Evolutionary conservation across 1,284 basidiomycete species (phyloP).

Genomic region (Ustilago lituana): DNA sequence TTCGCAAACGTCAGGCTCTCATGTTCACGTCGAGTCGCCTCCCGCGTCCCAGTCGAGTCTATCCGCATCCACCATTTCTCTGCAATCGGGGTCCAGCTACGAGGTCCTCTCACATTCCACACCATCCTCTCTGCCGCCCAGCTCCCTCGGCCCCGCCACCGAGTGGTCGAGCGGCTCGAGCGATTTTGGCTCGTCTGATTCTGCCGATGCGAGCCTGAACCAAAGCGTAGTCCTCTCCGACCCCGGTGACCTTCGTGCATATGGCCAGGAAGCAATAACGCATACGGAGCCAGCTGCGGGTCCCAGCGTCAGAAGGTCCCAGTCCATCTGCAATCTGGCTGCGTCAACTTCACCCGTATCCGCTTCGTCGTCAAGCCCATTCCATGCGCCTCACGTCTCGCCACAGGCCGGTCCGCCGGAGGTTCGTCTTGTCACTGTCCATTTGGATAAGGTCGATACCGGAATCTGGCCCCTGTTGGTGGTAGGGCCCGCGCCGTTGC

Average conservation of each 20-base stretch:
- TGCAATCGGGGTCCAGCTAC: constrained; percentile 46
- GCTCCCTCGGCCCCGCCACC: constrained; percentile 16
- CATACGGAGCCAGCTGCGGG: neutral
- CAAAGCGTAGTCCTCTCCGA: constrained; percentile 47
- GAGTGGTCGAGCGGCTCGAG: constrained; percentile 49
- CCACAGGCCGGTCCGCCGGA: constrained; percentile 24
- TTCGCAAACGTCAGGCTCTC: constrained; percentile 10
- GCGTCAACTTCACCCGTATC: neutral
- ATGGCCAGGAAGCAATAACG: neutral
- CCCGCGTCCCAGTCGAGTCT: constrained; percentile 38
- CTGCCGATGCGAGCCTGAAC: constrained; percentile 29
- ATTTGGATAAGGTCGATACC: constrained; percentile 49
- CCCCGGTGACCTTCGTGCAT: constrained; percentile 24
- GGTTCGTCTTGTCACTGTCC: constrained; percentile 46
- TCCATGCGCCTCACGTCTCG: neutral
- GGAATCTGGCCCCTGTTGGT: constrained; percentile 53
- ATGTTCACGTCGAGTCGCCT: constrained; percentile 21
- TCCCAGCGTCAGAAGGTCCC: constrained; percentile 17
- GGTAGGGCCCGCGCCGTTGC: constrained; percentile 45
- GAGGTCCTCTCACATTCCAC: constrained; percentile 33
- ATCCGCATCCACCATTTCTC: constrained; percentile 31
- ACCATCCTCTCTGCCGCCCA: constrained; percentile 9
- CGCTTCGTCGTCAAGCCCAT: neutral
- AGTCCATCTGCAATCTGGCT: constrained; percentile 20
- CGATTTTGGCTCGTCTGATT: constrained; percentile 48